Evolutionary conservation across 2,329 filamentous ascomycete genomes (phyloP), one percentile per base, ranked within the genome.

Genomic region (Thermochaetoides dissita): DNA sequence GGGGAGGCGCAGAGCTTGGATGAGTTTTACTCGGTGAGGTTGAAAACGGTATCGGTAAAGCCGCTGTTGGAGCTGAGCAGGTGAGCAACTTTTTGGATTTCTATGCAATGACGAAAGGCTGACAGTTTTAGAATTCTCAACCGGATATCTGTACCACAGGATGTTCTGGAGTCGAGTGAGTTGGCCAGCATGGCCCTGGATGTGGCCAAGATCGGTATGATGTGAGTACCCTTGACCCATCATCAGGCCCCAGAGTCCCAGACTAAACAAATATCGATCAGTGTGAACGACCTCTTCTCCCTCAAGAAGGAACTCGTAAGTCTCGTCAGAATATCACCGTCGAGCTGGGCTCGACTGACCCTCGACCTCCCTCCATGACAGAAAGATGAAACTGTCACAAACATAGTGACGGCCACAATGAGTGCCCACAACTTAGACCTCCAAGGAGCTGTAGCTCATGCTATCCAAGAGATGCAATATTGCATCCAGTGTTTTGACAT

Each of bases 301-400:
- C 42, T 52, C 35, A 51, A 51, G 30, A 52, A 52, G 24, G 49
- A 52, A 24, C 30, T 52, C 34, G 50, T 51, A 31, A 35, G 50
- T 38, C 17, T 24, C 17, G 17, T 24, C 17, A 24, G 17, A 3
- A 5, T 24, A 24, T 24, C 17, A 5, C 17, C 17, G 17, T 24
- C 17, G 17, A 5, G 5, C 5, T 24, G 17, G 17, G 17, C 17
- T 24, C 17, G 5, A 24, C 17, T 24, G 17, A 24, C 17, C 17
- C 17, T 24, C 17, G 3, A 24, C 17, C 17, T 24, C 17, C 17
- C 17, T 24, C 17, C 17, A 24, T 3, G 11, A 0, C 12, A 49
- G 47, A 47, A 43, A n/a, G 49, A 46, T 8, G 45, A 38, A n/a
- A 39, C 41, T 9, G 39, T 41, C 9, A 39, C 38, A 9, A 51